Base-by-base conservation (phyloP, 805 yeast species). In the Helenozyma baotianmanensis region DNA sequence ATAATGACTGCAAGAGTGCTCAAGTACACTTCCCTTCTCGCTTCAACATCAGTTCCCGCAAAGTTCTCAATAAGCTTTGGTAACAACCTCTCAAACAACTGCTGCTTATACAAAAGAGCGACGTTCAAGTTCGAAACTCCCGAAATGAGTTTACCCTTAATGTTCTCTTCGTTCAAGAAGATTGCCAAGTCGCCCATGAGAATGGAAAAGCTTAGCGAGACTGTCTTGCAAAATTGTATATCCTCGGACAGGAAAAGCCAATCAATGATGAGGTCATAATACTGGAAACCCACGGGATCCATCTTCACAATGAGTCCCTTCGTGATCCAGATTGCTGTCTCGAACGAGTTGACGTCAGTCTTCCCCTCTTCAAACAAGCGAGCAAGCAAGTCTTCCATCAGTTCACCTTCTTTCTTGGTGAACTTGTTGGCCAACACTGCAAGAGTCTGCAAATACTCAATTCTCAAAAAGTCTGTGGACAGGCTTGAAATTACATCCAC, bases 21-120 rank as follows among this genome's bases (percentile, higher is more conserved):
- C 40, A 89, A 59, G 43, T 76, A 77, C 29, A 74, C 70, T 29
- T 76, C 72, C 40, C 72, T 72, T 12, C 43, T 40, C 3, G 39
- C 29, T 1, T 43, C 47, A 9, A 47, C 42, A 6, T 45, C 30
- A 10, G 30, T 23, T 8, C 33, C 27, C 9, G 28, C 56, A 52
- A 72, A 78, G 3, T 68, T 70, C 0, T 57, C 51, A 6, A 82
- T 74, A 21, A 87, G 53, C 19, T 53, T 56, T 0, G 83, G 82
- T 5, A 86, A 66, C 1, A 78, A 61, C 7, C 67, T 59, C 38
- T 76, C 75, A 52, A 87, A 86, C 16, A 85, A 68, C 42, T 79
- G 79, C 51, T 92, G 98, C 52, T 87, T 87, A 68, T 82, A 86
- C 15, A 92, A 65, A 27, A 74, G 56, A 38, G 83, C 73, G 13